A percentile compares a stretch with the other conserved stretches of the same genome.
Evolutionary conservation across 768 basidiomycete genomes (phyloP).

Genomic region (Dentipellis sp.): DNA sequence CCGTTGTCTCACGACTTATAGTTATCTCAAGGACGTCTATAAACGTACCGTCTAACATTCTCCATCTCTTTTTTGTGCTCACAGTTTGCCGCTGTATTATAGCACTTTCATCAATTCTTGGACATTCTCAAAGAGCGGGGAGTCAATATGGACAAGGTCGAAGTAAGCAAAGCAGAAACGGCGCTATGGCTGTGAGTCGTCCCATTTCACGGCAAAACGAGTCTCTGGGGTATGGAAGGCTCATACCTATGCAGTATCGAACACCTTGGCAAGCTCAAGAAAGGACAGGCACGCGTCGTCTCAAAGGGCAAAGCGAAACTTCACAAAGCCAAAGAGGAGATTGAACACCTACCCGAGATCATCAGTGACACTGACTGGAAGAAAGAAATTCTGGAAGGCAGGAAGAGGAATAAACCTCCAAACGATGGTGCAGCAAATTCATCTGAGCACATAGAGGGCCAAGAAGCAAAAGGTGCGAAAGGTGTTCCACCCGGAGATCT

Average conservation of each 20-base stretch:
- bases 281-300: constrained; percentile 24
- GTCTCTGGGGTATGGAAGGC: too few relatives aligned
- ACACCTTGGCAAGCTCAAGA: constrained; percentile 35
- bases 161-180: constrained; percentile 51
- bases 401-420: background rate
- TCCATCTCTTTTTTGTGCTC: background rate
- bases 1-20: background rate
- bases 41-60: constrained; percentile 26
- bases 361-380: constrained; percentile 19
- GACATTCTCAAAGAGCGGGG: constrained; percentile 40
- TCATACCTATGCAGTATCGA: constrained; percentile 30
- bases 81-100: background rate
- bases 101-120: constrained; percentile 56
- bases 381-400: constrained; percentile 24
- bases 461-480: too few relatives aligned
- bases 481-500: too few relatives aligned
- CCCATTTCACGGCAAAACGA: background rate
- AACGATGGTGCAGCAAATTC: too few relatives aligned
- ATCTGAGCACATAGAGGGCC: too few relatives aligned
- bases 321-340: constrained; percentile 19
- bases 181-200: constrained; percentile 43
- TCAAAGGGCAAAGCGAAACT: constrained; percentile 26
- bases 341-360: constrained; percentile 1
- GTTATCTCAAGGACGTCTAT: constrained; percentile 36
- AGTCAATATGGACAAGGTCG: constrained; percentile 50